Percentiles rank a stretch among this genome's conserved stretches.
phyloP scores from a whole-genome alignment of 169 alveolate species.

The Plasmodium relictum region DNA sequence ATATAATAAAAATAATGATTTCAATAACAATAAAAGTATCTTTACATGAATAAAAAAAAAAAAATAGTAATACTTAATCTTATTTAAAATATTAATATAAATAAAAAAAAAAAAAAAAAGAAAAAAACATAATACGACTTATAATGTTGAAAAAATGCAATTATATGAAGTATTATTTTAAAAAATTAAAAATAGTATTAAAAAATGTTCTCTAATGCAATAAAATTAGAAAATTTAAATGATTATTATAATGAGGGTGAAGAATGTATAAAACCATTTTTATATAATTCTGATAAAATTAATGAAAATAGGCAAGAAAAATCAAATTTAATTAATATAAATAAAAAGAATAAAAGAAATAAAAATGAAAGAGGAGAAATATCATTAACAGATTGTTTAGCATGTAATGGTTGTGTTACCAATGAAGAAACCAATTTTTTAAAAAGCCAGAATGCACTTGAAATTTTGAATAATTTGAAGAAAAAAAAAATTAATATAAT shows the following conservation, averaged over 20 bases:
- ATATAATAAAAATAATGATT: no score
- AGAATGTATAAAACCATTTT: conserved; percentile 88
- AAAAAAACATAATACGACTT: no score
- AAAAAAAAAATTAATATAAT: conserved; percentile 79
- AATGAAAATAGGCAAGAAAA: conserved; percentile 35
- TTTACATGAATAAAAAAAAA: no score
- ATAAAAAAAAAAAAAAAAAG: not conserved
- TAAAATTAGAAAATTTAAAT: conserved; percentile 87
- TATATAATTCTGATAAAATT: conserved; percentile 54
- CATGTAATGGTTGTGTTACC: conserved; percentile 95
- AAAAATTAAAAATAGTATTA: not conserved
- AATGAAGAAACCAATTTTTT: conserved; percentile 92
- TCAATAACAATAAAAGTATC: no score
- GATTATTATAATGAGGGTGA: conserved; percentile 89
- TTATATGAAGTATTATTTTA: not conserved
- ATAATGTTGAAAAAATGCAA: no score
- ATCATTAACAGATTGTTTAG: conserved; percentile 90
- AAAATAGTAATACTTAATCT: no score
- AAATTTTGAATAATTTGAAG: conserved; percentile 79
- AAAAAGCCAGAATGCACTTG: conserved; percentile 86
- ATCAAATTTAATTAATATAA: conserved; percentile 51
- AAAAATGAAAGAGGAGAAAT: conserved; percentile 49
- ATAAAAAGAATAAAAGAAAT: conserved; percentile 18
- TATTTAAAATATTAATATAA: no score
- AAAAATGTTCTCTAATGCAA: conserved; percentile 85